These are phyloP conservation scores for Lactifluus subvellereus DNA, from an alignment of 768 basidiomycete genomes.

Conservation along the genomic window DNA sequence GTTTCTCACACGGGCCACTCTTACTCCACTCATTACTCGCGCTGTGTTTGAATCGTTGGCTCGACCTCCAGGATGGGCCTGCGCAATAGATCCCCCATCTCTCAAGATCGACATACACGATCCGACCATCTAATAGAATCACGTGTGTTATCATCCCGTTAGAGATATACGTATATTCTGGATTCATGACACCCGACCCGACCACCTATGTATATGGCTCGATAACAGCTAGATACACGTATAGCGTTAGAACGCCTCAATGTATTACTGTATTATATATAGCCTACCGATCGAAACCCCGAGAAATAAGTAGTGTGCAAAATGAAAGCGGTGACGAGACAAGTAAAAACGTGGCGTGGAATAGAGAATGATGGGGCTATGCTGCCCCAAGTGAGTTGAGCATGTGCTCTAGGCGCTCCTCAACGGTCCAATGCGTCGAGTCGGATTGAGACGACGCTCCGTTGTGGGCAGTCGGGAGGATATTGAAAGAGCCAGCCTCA, in stretches of 20 bases:
- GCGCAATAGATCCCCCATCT: slow-evolving; percentile 29
- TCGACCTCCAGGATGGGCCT: slow-evolving; percentile 49
- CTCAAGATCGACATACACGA: background rate
- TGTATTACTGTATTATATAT: slow-evolving; percentile 9
- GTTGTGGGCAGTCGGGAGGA: slow-evolving; percentile 40
- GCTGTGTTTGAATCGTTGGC: slow-evolving; percentile 68
- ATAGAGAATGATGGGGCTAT: slow-evolving; percentile 26
- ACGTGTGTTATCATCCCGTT: background rate
- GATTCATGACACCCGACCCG: slow-evolving; percentile 9
- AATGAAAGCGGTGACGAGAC: slow-evolving; percentile 6
- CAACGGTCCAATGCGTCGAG: slow-evolving; percentile 60
- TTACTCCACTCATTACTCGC: slow-evolving; percentile 60
- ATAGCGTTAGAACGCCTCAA: slow-evolving; percentile 10
- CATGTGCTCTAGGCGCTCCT: slow-evolving; percentile 73
- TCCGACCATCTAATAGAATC: background rate
- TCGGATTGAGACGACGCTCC: slow-evolving; percentile 41
- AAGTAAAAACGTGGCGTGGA: slow-evolving; percentile 9
- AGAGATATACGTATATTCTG: background rate
- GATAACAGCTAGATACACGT: slow-evolving; percentile 23
- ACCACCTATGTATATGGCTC: background rate
- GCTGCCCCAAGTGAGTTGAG: slow-evolving; percentile 37
- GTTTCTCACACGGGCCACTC: slow-evolving; percentile 53
- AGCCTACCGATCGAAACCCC: slow-evolving; percentile 9
- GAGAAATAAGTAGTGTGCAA: slow-evolving; percentile 3
- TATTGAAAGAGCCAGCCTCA: slow-evolving; percentile 82